Base-by-base conservation (phyloP, 2,329 filamentous ascomycete species). In the Colletotrichum godetiae region DNA sequence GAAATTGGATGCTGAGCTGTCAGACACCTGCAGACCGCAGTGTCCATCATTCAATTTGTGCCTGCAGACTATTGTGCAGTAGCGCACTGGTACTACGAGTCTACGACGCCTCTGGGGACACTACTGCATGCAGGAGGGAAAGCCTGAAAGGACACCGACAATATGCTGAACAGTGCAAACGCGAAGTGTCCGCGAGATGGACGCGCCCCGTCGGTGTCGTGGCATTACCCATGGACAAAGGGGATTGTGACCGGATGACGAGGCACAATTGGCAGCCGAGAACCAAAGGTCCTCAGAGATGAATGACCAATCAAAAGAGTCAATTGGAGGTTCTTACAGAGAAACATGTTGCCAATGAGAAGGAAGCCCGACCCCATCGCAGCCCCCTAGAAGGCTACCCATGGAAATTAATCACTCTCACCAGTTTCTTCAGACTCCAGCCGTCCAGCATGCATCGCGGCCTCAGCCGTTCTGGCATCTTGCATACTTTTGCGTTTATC, bases 1-100 rank as follows among this genome's bases (percentile, higher is more conserved):
- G 62, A 65, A 65, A 65, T 65, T 57, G 24, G 52, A 22, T 65
- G 62, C 52, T 46, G 62, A 42, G 62, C 55, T 65, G 62, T 65
- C 62, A 65, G n/a, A 22, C 52, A 55, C 49, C 61, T 64, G 46
- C 61, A 35, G 61, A 27, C 61, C 35, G 22, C n/a, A 64, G 31
- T 37, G 5, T 53, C n/a, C 57, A 60, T 31, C 27, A 62, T n/a
- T n/a, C 57, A 60, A 60, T 53, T 63, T 63, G 42, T 46, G 15
- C 22, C 27, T 52, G 19, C 27, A 49, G 19, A 22, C 42, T 49
- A 22, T 49, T 49, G 42, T 49, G 42, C 42, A 49, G 42, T 49
- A 49, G 42, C 42, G 42, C 42, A 49, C 19, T 22, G 42, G 42
- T 33, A n/a, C 42, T 22, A 19, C 27, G 33, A 35, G 19, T 49